phyloP scores from a whole-genome alignment of 306 rosid species.

The Dryas alaskensis region DNA sequence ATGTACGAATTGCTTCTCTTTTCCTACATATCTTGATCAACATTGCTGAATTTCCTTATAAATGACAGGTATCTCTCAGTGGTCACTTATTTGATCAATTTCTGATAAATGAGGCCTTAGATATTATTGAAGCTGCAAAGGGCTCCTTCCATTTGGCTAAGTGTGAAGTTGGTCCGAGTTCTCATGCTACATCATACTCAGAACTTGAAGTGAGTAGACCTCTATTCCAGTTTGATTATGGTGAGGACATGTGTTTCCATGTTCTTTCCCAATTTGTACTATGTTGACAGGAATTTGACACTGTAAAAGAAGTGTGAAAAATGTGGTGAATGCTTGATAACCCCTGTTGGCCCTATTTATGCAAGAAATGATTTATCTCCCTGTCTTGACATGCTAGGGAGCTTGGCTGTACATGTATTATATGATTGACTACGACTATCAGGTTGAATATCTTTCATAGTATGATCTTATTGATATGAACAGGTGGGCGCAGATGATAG shows the following conservation, averaged over 20 bases:
- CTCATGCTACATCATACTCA: slow-evolving; percentile 59
- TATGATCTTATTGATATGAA: slow-evolving; percentile 29
- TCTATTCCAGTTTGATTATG: slow-evolving; percentile 22
- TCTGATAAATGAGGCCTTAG: slow-evolving; percentile 93
- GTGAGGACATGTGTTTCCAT: neutral
- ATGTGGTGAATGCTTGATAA: too few species aligned
- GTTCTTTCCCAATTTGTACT: too few species aligned
- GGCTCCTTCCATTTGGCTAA: slow-evolving; percentile 84
- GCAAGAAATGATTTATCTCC: too few species aligned
- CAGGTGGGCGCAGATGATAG: slow-evolving; percentile 88
- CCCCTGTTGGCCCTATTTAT: too few species aligned
- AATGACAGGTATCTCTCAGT: slow-evolving; percentile 75
- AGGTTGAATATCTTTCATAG: slow-evolving; percentile 2
- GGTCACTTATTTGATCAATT: slow-evolving; percentile 88
- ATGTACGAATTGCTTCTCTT: neutral
- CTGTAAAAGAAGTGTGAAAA: too few species aligned
- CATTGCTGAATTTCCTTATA: slow-evolving; percentile 22
- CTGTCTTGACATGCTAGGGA: too few species aligned
- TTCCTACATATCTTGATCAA: slow-evolving; percentile 24
- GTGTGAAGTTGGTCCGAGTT: slow-evolving; percentile 84
- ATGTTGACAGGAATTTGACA: too few species aligned
- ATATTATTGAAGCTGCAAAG: slow-evolving; percentile 84
- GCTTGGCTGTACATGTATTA: too few species aligned
- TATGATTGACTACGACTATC: neutral
- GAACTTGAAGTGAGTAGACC: slow-evolving; percentile 83